Evolutionary conservation across 2,329 filamentous ascomycete genomes (phyloP).

Genomic region (Graphilbum sp.): DNA sequence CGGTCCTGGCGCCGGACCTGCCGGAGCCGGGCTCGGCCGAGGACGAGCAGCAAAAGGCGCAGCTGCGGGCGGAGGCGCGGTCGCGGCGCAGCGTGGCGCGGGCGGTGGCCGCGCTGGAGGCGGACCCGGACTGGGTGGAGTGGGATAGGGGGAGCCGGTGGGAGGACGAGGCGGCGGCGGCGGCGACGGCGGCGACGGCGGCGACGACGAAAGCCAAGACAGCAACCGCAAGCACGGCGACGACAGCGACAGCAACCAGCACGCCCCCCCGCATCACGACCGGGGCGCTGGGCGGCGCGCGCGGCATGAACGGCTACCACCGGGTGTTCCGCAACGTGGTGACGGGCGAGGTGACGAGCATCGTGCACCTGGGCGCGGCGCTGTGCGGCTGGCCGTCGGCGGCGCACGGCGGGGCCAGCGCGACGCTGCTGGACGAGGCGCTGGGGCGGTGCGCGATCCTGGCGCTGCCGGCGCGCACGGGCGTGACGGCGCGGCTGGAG

Average conservation of each 20-base stretch:
- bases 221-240: not conserved
- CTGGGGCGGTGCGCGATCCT: constrained; percentile 45
- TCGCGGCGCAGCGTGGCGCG: not conserved
- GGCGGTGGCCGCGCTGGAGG: constrained; percentile 6
- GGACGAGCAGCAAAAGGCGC: constrained; percentile 1
- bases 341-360: constrained; percentile 39
- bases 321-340: constrained; percentile 45
- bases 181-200: not conserved
- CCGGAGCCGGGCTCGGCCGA: constrained; percentile 2
- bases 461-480: constrained; percentile 28
- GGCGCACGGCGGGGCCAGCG: constrained; percentile 54
- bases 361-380: constrained; percentile 53
- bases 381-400: constrained; percentile 54
- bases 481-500: constrained; percentile 39
- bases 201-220: too few relatives aligned
- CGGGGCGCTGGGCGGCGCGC: constrained; percentile 23
- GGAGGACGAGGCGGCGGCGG: not conserved
- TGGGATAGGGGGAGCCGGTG: constrained; percentile 6
- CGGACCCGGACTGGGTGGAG: constrained; percentile 7
- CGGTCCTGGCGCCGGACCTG: not conserved
- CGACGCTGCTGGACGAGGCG: constrained; percentile 53
- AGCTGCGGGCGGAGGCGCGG: not conserved
- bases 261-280: constrained; percentile 19
- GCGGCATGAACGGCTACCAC: constrained; percentile 33
- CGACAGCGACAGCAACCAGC: too few relatives aligned